These are phyloP conservation scores for Syzygium aqueum DNA, from an alignment of 345 rosid genomes.

Conservation along the genomic window DNA sequence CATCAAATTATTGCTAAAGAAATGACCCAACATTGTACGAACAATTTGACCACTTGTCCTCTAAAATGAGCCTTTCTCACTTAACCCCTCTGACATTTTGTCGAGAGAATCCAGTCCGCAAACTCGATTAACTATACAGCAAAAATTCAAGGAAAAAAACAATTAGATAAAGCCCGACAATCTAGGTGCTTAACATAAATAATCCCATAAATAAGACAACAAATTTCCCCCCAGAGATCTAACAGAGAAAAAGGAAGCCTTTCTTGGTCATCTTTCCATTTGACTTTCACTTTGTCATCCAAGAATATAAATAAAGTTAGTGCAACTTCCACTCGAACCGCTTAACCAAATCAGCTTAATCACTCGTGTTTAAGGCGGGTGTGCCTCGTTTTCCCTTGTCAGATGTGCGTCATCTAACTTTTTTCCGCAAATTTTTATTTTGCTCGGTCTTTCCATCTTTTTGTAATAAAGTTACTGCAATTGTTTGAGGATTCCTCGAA, in stretches of 20 bases:
- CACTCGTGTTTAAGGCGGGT: neutral
- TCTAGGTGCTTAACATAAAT: neutral
- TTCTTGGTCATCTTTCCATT: conserved; percentile 1
- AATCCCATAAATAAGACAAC: neutral
- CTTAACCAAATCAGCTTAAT: neutral
- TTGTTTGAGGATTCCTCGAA: neutral
- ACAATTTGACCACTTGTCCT: neutral
- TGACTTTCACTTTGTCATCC: neutral
- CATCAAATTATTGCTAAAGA: neutral
- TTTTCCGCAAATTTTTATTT: neutral
- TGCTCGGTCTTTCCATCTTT: neutral
- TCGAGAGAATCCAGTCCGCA: neutral
- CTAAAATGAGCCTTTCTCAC: neutral
- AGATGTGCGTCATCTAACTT: neutral
- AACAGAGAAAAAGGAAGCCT: neutral
- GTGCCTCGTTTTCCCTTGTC: neutral
- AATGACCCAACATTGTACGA: neutral
- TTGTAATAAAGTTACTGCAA: neutral
- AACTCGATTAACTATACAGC: neutral
- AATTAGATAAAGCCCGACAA: neutral
- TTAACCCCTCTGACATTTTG: neutral
- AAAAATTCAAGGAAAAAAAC: neutral
- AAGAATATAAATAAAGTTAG: neutral
- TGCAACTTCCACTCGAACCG: neutral
- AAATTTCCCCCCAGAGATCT: neutral